phyloP scores from a whole-genome alignment of 352 stramenopile genomes.

The Phytophthora melonis region DNA sequence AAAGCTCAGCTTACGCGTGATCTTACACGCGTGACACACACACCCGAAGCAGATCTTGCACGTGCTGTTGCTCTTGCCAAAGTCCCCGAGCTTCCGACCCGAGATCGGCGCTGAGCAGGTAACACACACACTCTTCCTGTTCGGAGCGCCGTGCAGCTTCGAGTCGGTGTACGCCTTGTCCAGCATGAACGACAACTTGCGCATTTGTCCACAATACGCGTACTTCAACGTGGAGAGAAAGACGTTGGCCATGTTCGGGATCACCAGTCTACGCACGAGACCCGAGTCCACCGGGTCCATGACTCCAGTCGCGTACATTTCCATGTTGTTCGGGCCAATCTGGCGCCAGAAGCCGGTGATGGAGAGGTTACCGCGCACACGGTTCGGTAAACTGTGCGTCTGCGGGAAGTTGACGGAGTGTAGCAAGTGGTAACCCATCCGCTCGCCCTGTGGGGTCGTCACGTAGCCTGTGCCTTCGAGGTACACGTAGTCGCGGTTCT shows the following conservation, averaged over 20 bases:
- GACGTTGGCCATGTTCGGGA: constrained; percentile 27
- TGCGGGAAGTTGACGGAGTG: constrained; percentile 35
- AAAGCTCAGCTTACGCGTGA: constrained; percentile 25
- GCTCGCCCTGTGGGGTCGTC: constrained; percentile 27
- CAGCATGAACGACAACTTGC: constrained; percentile 42
- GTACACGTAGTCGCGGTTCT: constrained; percentile 58
- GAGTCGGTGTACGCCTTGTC: constrained; percentile 30
- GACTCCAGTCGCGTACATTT: constrained; percentile 49
- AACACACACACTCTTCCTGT: constrained; percentile 40
- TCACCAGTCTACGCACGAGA: constrained; percentile 39
- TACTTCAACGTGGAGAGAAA: constrained; percentile 37
- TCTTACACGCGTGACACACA: constrained; percentile 36
- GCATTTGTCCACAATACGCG: constrained; percentile 39
- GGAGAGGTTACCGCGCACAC: constrained; percentile 54
- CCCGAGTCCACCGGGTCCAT: constrained; percentile 32
- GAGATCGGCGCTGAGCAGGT: constrained; percentile 33
- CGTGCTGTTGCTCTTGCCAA: constrained; percentile 39
- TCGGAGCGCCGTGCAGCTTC: constrained; percentile 30
- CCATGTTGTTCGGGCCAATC: constrained; percentile 39
- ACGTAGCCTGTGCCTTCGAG: constrained; percentile 41
- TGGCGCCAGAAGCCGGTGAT: constrained; percentile 62
- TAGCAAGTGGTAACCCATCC: constrained; percentile 36
- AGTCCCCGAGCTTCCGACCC: constrained; percentile 24
- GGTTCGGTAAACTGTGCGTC: constrained; percentile 41
- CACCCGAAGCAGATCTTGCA: constrained; percentile 38